These are phyloP conservation scores for Tuctoria greenei DNA, from an alignment of 176 grass and related monocot genomes.

Conservation along the genomic window DNA sequence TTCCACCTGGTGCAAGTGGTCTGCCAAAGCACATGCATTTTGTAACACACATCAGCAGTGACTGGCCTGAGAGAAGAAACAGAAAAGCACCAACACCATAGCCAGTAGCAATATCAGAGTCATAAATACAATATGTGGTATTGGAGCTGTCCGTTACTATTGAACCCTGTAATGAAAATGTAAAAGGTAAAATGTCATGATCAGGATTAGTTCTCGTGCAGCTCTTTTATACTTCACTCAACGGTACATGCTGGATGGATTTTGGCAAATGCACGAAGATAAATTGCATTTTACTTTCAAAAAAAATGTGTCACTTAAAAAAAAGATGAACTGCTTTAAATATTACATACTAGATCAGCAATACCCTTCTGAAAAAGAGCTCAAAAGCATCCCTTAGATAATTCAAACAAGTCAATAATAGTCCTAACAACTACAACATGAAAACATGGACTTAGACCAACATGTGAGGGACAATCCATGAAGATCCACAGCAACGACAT, in stretches of 20 bases:
- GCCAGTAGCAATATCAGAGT: slow-evolving; percentile 86
- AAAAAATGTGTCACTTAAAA: background rate
- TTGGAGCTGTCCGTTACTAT: slow-evolving; percentile 61
- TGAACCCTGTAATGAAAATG: slow-evolving; percentile 54
- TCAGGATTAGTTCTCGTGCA: background rate
- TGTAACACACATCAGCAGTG: slow-evolving; percentile 78
- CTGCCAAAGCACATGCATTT: slow-evolving; percentile 90
- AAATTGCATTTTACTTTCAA: background rate
- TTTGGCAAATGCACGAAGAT: background rate
- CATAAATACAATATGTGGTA: slow-evolving; percentile 73
- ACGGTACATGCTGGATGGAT: background rate
- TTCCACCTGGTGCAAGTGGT: slow-evolving; percentile 81
- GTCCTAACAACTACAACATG: background rate
- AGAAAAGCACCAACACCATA: slow-evolving; percentile 93
- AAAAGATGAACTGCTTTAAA: background rate
- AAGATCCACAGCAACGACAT: too few relatives aligned
- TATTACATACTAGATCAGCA: background rate
- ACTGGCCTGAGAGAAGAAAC: slow-evolving; percentile 78
- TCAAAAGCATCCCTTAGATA: background rate
- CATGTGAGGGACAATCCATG: background rate
- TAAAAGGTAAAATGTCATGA: slow-evolving; percentile 20
- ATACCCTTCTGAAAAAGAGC: background rate
- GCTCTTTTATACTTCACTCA: background rate
- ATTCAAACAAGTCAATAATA: background rate
- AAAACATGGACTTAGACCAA: background rate